phyloP scores from a whole-genome alignment of 768 basidiomycete species.

The Pleurotus citrinopileatus region DNA sequence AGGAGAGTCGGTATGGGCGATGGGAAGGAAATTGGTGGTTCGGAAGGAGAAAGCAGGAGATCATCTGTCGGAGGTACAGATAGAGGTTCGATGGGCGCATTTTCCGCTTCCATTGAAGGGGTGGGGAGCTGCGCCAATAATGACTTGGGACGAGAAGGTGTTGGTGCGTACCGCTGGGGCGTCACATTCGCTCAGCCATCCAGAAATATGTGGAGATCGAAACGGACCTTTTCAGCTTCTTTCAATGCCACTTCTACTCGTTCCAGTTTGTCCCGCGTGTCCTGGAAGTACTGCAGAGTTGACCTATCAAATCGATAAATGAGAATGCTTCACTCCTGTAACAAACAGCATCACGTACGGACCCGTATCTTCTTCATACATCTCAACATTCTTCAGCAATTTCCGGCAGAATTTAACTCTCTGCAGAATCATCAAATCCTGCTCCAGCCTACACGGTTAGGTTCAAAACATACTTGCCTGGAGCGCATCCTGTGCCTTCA shows the following conservation, averaged over 20 bases:
- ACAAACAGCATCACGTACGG: slow-evolving; percentile 32
- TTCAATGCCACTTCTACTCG: slow-evolving; percentile 50
- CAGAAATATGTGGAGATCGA: neutral
- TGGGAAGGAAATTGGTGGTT: slow-evolving; percentile 15
- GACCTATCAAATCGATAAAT: neutral
- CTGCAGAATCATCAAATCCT: slow-evolving; percentile 10
- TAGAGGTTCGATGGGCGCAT: slow-evolving; percentile 14
- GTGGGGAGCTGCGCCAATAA: slow-evolving; percentile 35
- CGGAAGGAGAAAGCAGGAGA: slow-evolving; percentile 39
- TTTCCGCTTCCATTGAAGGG: slow-evolving; percentile 15
- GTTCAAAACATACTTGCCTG: slow-evolving; percentile 41
- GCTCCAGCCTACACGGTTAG: neutral
- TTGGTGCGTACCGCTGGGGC: slow-evolving; percentile 39
- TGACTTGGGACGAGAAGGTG: slow-evolving; percentile 36
- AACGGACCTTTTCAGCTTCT: slow-evolving; percentile 50
- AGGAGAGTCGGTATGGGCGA: slow-evolving; percentile 26
- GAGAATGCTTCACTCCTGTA: neutral
- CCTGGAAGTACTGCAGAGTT: slow-evolving; percentile 46
- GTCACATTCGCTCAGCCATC: neutral
- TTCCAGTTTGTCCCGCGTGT: slow-evolving; percentile 49
- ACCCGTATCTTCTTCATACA: slow-evolving; percentile 40
- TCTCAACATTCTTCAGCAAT: slow-evolving; percentile 57
- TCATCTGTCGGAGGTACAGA: slow-evolving; percentile 26
- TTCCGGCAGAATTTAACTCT: slow-evolving; percentile 55
- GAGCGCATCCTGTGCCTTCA: slow-evolving; percentile 50